Percentiles rank a stretch among this genome's conserved stretches.
phyloP scores from a whole-genome alignment of 2,329 filamentous ascomycete genomes.

The Cercospora beticola region DNA sequence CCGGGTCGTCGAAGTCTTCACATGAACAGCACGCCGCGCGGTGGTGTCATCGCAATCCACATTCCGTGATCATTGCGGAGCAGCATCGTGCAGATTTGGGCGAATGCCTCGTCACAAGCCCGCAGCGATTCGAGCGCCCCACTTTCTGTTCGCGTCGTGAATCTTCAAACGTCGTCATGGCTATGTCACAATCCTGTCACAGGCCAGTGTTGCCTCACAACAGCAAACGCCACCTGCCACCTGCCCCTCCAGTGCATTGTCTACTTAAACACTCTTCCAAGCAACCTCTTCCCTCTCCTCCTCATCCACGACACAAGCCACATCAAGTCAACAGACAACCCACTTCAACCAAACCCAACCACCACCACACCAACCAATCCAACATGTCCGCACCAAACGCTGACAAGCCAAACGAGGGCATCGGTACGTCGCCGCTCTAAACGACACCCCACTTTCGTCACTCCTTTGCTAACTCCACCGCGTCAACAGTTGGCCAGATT shows the following conservation, averaged over 20 bases:
- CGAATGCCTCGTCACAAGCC: background rate
- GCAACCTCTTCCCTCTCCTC: background rate
- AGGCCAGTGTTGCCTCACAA: background rate
- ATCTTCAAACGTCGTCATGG: background rate
- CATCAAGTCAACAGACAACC: background rate
- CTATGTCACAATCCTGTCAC: background rate
- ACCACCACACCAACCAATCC: conserved; percentile 23
- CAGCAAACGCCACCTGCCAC: background rate
- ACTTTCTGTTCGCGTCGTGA: background rate
- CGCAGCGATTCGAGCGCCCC: background rate
- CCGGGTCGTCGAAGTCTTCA: background rate
- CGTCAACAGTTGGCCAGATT: conserved; percentile 38
- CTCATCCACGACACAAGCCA: conserved; percentile 9
- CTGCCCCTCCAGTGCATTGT: background rate
- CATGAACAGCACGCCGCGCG: background rate
- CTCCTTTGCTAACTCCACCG: background rate
- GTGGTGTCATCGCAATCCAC: background rate
- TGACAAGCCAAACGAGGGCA: conserved; percentile 46
- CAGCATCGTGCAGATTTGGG: background rate
- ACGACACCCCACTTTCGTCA: background rate
- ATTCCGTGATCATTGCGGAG: background rate
- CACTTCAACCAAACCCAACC: background rate
- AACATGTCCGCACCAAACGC: conserved; percentile 48
- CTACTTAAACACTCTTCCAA: conserved; percentile 2
- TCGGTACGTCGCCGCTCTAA: conserved; percentile 25